These are phyloP conservation scores for Cyphellophora attinorum DNA, from an alignment of 2,329 filamentous ascomycete species.

Conservation along the genomic window DNA sequence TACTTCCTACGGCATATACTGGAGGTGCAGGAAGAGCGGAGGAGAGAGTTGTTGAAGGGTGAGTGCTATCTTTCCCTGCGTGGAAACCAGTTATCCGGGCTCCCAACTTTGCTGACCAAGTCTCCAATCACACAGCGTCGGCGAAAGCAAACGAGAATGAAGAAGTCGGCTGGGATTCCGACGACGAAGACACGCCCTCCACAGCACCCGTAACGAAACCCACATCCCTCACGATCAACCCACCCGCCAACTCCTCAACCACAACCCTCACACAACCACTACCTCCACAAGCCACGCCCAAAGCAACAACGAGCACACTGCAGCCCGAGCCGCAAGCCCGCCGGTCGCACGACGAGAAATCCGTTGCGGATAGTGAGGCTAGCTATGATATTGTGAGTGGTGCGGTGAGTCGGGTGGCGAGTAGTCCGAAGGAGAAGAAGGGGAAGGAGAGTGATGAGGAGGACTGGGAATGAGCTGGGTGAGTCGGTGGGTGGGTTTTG, in stretches of 20 bases:
- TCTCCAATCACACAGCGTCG: slow-evolving; percentile 30
- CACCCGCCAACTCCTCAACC: slow-evolving; percentile 12
- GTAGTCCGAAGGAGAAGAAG: slow-evolving; percentile 51
- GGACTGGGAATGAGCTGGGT: slow-evolving; percentile 22
- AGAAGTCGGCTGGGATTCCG: slow-evolving; percentile 60
- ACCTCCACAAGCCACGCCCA: slow-evolving; percentile 17
- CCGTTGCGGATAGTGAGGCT: slow-evolving; percentile 83
- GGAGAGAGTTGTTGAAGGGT: slow-evolving; percentile 89
- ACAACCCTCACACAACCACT: slow-evolving; percentile 19
- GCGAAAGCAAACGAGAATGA: slow-evolving; percentile 59
- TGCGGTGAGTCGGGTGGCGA: slow-evolving; percentile 66
- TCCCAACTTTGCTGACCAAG: no score
- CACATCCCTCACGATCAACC: slow-evolving; percentile 10
- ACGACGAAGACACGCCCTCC: slow-evolving; percentile 49
- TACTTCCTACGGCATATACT: slow-evolving; percentile 91
- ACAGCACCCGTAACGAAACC: slow-evolving; percentile 22
- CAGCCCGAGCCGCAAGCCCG: slow-evolving; percentile 54
- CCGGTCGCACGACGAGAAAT: slow-evolving; percentile 76
- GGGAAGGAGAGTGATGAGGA: slow-evolving; percentile 42
- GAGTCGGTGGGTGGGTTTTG: no score
- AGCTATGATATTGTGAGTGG: slow-evolving; percentile 92
- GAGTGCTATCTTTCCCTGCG: slow-evolving; percentile 25
- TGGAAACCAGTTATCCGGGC: no score
- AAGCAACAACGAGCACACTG: slow-evolving; percentile 23
- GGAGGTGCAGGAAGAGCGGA: slow-evolving; percentile 81